Evolutionary conservation across 179 eudicot species (phyloP).

Genomic region (Spinacia oleracea): DNA sequence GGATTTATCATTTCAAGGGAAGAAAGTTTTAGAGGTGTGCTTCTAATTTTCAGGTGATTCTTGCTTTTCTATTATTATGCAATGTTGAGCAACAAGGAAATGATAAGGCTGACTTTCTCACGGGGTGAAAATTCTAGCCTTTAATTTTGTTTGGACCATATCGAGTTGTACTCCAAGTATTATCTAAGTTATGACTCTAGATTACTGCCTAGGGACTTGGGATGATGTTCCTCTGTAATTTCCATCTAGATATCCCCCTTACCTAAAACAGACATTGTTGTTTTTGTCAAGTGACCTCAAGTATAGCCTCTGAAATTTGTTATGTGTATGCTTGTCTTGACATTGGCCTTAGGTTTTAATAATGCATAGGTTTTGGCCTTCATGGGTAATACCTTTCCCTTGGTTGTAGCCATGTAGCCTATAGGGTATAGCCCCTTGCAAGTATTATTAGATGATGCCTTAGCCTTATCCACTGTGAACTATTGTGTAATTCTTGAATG

Average conservation of each 20-base stretch:
- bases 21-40: conserved; percentile 91
- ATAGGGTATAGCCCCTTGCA: neutral
- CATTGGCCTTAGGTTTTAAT: neutral
- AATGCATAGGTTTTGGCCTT: neutral
- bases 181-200: neutral
- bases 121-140: neutral
- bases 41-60: conserved; percentile 41
- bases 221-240: neutral
- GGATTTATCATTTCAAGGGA: conserved; percentile 55
- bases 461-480: neutral
- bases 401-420: conserved; percentile 10
- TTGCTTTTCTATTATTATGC: conserved; percentile 16
- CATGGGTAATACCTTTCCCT: neutral
- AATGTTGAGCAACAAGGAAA: neutral
- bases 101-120: neutral
- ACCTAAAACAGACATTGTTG: neutral
- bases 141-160: neutral
- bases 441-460: neutral
- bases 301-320: neutral
- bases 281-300: neutral
- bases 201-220: neutral
- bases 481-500: neutral
- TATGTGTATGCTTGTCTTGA: neutral
- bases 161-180: neutral
- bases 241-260: neutral